phyloP scores from a whole-genome alignment of 306 rosid species.

The Heteromeles arbutifolia region DNA sequence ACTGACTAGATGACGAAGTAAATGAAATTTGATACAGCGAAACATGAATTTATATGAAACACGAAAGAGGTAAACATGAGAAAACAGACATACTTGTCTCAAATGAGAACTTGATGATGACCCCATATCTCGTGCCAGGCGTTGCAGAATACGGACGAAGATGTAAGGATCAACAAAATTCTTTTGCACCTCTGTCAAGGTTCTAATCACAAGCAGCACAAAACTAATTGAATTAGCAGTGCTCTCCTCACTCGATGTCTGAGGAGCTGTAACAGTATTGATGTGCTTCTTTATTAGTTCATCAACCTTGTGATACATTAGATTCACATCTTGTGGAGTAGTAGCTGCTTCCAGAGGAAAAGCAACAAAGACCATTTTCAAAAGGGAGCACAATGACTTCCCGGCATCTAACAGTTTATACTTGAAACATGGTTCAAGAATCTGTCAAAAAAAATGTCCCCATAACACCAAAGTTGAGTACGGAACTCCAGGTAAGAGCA shows the following conservation, averaged over 20 bases:
- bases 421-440: constrained; percentile 98
- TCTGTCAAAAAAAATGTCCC: constrained; percentile 40
- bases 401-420: constrained; percentile 89
- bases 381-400: constrained; percentile 84
- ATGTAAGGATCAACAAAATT: constrained; percentile 71
- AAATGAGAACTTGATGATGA: constrained; percentile 69
- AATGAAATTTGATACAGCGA: neutral
- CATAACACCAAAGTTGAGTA: constrained; percentile 4
- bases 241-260: constrained; percentile 74
- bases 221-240: constrained; percentile 73
- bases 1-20: neutral
- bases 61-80: neutral
- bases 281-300: constrained; percentile 90
- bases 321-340: constrained; percentile 72
- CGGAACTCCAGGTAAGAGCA: neutral
- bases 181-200: constrained; percentile 88
- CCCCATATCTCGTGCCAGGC: constrained; percentile 93
- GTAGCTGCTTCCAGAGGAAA: constrained; percentile 83
- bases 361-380: constrained; percentile 92
- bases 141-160: constrained; percentile 88
- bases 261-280: constrained; percentile 56
- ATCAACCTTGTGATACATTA: constrained; percentile 80
- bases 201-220: constrained; percentile 79
- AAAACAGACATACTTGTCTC: constrained; percentile 64
- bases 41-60: neutral